Conservation (phyloP, 768 basidiomycete species). For the Kwoniella bestiolae region DNA sequence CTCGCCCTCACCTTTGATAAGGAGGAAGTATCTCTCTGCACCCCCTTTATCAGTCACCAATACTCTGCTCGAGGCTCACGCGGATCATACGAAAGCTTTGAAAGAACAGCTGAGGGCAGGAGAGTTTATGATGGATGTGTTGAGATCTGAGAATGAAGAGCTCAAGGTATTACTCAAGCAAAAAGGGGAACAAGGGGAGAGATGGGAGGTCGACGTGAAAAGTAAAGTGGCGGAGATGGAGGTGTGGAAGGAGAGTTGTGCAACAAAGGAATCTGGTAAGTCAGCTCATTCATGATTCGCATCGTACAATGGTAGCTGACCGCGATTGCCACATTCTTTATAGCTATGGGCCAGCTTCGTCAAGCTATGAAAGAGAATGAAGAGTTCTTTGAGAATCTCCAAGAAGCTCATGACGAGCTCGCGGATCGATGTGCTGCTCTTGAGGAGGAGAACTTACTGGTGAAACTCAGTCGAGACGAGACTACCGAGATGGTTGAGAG, state of each 20-base stretch:
- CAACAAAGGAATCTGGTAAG: conserved; percentile 15
- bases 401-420: conserved; percentile 32
- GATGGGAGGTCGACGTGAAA: conserved; percentile 9
- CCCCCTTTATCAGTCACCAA: conserved; percentile 22
- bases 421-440: conserved; percentile 25
- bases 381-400: conserved; percentile 33
- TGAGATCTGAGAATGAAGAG: conserved; percentile 15
- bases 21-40: conserved; percentile 12
- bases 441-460: conserved; percentile 19
- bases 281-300: background rate
- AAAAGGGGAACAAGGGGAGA: conserved; percentile 15
- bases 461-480: background rate
- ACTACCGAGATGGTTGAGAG: background rate
- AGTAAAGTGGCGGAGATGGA: background rate
- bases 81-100: conserved; percentile 26
- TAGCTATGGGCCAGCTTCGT: conserved; percentile 20
- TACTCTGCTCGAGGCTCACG: conserved; percentile 27
- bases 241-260: conserved; percentile 1
- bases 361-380: conserved; percentile 38
- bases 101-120: conserved; percentile 25
- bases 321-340: background rate
- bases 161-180: background rate
- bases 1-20: background rate
- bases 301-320: background rate
- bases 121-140: conserved; percentile 16